A percentile compares a stretch with the other conserved stretches of the same genome.
These are phyloP conservation scores for Fusarium guadeloupense DNA, from an alignment of 2,329 filamentous ascomycete species.

Conservation along the genomic window DNA sequence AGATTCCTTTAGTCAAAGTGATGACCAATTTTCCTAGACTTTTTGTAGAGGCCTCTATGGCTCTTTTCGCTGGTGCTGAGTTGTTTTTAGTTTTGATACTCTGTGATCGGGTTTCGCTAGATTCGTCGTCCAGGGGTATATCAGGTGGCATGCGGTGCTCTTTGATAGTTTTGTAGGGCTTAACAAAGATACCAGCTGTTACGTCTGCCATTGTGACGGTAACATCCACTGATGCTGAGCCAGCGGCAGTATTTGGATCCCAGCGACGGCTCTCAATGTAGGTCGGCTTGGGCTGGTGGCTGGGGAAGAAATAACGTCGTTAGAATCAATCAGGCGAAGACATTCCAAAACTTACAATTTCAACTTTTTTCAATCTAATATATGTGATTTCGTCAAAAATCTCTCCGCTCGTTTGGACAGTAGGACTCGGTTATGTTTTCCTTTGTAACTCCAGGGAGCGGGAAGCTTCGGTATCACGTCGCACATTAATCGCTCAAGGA, in stretches of 20 bases:
- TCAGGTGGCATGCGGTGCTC: neutral
- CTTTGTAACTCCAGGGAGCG: neutral
- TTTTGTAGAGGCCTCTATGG: neutral
- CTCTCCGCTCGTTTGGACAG: neutral
- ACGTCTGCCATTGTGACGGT: neutral
- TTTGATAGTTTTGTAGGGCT: slow-evolving; percentile 1
- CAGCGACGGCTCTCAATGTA: neutral
- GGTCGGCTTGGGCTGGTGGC: neutral
- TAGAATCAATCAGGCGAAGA: neutral
- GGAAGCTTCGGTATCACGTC: neutral
- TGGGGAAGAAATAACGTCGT: neutral
- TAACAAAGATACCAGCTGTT: neutral
- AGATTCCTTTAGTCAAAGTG: neutral
- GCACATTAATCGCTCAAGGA: neutral
- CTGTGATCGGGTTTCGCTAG: neutral
- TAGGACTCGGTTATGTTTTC: neutral
- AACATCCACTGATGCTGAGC: neutral
- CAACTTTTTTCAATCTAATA: neutral
- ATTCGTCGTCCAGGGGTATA: neutral
- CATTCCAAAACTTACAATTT: neutral
- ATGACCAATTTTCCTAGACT: neutral
- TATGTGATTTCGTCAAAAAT: neutral
- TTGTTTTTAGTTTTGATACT: too few species aligned
- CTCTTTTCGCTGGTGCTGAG: too few species aligned
- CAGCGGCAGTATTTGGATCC: slow-evolving; percentile 1